Conservation (phyloP, 768 basidiomycete genomes). For the Gymnopilus junonius region DNA sequence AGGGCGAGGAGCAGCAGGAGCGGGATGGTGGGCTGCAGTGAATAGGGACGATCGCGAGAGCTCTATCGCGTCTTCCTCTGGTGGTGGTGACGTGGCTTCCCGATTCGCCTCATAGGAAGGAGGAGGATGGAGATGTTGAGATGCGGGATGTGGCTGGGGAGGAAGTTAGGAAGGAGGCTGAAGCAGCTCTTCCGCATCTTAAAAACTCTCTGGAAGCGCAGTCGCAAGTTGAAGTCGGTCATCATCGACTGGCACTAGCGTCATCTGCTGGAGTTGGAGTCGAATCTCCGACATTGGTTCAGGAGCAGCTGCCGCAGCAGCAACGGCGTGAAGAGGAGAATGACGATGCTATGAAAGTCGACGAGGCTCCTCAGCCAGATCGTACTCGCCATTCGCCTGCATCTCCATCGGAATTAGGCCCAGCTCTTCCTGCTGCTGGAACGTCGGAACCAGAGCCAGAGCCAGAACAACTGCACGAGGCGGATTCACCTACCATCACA, state of each 20-base stretch:
- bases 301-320: background rate
- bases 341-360: background rate
- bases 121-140: background rate
- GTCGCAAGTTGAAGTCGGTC: background rate
- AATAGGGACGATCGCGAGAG: background rate
- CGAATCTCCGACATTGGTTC: background rate
- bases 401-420: background rate
- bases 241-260: background rate
- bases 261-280: background rate
- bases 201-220: background rate
- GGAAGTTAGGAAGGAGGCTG: background rate
- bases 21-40: background rate
- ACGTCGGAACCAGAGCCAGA: background rate
- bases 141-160: slow-evolving; percentile 1
- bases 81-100: no score
- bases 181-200: no score
- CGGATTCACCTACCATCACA: background rate
- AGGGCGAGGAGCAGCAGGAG: background rate
- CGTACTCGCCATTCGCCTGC: background rate
- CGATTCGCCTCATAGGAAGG: no score
- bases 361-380: background rate
- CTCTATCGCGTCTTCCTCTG: background rate
- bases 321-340: background rate
- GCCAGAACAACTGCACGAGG: no score
- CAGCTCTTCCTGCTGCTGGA: background rate